phyloP scores from a whole-genome alignment of 371 early-diverging fungal genomes.

The Cokeromyces recurvatus region DNA sequence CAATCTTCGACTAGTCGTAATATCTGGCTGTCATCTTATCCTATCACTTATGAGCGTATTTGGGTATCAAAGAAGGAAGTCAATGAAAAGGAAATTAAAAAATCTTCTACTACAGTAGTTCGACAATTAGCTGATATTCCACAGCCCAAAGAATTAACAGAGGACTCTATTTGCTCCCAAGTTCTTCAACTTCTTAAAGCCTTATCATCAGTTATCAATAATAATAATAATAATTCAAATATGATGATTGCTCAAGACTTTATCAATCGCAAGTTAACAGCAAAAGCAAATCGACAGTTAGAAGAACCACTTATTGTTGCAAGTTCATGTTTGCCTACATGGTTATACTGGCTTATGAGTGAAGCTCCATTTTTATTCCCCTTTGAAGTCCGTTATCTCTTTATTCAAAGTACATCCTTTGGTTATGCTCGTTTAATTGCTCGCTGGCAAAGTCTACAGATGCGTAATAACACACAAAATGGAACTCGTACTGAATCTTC shows the following conservation, averaged over 20 bases:
- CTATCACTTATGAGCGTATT: constrained; percentile 45
- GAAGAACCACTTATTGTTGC: constrained; percentile 88
- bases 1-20: constrained; percentile 15
- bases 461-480: constrained; percentile 32
- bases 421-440: constrained; percentile 77
- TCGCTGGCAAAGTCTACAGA: constrained; percentile 53
- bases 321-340: constrained; percentile 72
- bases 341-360: constrained; percentile 65
- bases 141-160: constrained; percentile 16
- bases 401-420: constrained; percentile 79
- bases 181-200: constrained; percentile 55
- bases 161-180: constrained; percentile 28
- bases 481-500: constrained; percentile 21
- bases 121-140: constrained; percentile 15
- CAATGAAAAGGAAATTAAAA: constrained; percentile 12
- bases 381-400: constrained; percentile 77
- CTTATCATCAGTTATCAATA: constrained; percentile 15
- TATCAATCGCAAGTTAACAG: constrained; percentile 74
- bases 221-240: constrained; percentile 4
- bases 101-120: not conserved
- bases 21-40: constrained; percentile 49
- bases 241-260: constrained; percentile 57
- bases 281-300: constrained; percentile 81
- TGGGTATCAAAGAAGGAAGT: constrained; percentile 18
- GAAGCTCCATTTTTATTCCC: constrained; percentile 80